These are phyloP conservation scores for Penicillium paradoxum DNA, from an alignment of 495 filamentous ascomycete species.

Conservation along the genomic window DNA sequence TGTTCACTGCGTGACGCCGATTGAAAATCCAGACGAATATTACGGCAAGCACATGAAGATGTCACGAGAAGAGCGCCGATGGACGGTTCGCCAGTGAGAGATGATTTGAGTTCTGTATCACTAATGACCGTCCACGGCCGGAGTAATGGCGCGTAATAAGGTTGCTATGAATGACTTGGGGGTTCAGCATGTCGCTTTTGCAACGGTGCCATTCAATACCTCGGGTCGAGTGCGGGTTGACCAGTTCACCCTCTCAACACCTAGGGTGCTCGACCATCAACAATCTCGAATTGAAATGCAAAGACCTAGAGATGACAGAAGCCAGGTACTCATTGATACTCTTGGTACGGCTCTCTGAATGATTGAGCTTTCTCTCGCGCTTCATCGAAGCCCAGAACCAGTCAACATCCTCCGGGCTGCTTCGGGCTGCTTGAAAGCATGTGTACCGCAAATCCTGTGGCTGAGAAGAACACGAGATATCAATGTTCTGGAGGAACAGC, in stretches of 20 bases:
- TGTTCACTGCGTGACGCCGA: slow-evolving; percentile 48
- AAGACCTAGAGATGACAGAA: background rate
- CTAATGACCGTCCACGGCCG: slow-evolving; percentile 5
- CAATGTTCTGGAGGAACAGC: slow-evolving; percentile 19
- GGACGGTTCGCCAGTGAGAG: slow-evolving; percentile 36
- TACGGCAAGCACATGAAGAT: slow-evolving; percentile 49
- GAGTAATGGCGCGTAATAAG: background rate
- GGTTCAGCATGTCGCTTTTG: background rate
- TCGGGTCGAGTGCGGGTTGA: background rate
- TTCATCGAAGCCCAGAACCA: background rate
- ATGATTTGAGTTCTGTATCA: background rate
- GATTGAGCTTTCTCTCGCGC: background rate
- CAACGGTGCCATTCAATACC: background rate
- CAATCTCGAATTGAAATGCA: background rate
- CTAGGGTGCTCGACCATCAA: background rate
- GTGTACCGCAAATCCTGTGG: background rate
- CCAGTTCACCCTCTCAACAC: background rate
- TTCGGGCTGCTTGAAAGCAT: background rate
- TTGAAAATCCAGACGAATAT: slow-evolving; percentile 50
- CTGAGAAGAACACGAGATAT: slow-evolving; percentile 17
- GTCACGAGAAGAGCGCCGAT: slow-evolving; percentile 46
- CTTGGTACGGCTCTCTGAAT: background rate
- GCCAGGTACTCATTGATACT: background rate
- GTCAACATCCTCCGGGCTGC: background rate
- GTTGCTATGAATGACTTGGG: background rate